A percentile compares a stretch with the other conserved stretches of the same genome.
These are phyloP conservation scores for Nakaseomyces nivariensis DNA, from an alignment of 1,139 yeast genomes.

Conservation along the genomic window DNA sequence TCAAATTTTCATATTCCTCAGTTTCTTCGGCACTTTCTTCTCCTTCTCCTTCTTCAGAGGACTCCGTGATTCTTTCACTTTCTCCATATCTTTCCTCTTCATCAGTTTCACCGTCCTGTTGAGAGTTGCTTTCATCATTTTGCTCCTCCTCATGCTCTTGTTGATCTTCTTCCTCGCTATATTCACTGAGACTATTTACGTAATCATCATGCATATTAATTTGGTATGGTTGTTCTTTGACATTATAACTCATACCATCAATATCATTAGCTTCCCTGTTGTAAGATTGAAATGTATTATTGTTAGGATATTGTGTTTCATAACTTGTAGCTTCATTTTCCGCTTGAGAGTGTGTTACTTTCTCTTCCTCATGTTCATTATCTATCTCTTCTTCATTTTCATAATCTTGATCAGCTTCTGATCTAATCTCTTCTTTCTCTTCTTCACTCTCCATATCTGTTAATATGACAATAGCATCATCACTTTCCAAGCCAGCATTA, in stretches of 20 bases:
- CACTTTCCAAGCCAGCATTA: neutral
- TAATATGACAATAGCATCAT: slow-evolving; percentile 4
- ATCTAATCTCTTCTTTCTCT: neutral
- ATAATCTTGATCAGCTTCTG: neutral
- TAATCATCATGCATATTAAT: neutral
- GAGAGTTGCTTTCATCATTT: neutral
- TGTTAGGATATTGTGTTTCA: neutral
- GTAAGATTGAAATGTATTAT: neutral
- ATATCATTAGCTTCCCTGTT: neutral
- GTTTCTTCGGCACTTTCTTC: neutral
- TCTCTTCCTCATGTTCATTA: neutral
- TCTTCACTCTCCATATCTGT: slow-evolving; percentile 6
- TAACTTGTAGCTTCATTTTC: neutral
- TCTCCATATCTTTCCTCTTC: neutral
- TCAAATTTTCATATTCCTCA: neutral
- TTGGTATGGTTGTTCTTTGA: neutral
- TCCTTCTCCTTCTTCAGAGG: neutral
- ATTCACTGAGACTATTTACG: neutral
- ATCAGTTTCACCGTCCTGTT: neutral
- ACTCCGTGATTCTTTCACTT: neutral
- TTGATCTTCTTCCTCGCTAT: neutral
- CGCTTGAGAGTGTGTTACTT: neutral
- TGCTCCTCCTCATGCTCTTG: neutral
- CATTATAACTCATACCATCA: neutral
- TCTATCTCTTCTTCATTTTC: neutral